Conservation (phyloP, 2,329 filamentous ascomycete species). For the Colletotrichum tamarilloi region DNA sequence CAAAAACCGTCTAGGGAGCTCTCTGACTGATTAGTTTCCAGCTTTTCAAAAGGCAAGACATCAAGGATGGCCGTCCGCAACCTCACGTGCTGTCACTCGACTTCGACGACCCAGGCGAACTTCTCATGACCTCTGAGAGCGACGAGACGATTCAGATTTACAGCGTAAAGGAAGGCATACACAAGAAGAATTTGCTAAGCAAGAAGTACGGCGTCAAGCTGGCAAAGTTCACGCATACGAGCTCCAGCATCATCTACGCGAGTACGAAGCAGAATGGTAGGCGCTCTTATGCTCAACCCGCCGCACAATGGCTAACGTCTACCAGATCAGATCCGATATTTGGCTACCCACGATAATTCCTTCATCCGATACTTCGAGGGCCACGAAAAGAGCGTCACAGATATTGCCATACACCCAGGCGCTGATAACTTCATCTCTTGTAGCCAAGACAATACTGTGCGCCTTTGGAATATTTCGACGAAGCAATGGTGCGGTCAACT, state of each 20-base stretch:
- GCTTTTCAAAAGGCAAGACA: conserved; percentile 70
- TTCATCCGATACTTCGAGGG: conserved; percentile 97
- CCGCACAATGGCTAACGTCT: background rate
- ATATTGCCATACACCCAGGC: conserved; percentile 84
- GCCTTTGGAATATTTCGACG: conserved; percentile 88
- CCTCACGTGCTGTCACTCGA: conserved; percentile 88
- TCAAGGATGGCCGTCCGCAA: conserved; percentile 62
- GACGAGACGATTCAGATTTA: conserved; percentile 97
- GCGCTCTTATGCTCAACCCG: too few relatives aligned
- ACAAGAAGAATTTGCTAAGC: conserved; percentile 88
- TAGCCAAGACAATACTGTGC: conserved; percentile 89
- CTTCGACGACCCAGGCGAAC: conserved; percentile 95
- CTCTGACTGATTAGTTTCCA: conserved; percentile 40
- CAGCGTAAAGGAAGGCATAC: conserved; percentile 89
- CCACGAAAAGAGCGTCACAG: conserved; percentile 87
- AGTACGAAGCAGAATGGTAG: conserved; percentile 89
- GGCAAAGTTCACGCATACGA: conserved; percentile 93
- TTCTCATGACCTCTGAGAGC: conserved; percentile 89
- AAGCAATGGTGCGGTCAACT: conserved; percentile 84
- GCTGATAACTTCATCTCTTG: conserved; percentile 93
- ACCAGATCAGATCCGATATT: conserved; percentile 72
- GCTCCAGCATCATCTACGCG: conserved; percentile 91
- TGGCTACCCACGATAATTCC: conserved; percentile 93
- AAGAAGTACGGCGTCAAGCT: conserved; percentile 98
- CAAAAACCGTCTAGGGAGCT: background rate